Evolutionary conservation across 805 yeast species (phyloP).

Genomic region (Kregervanrija fluxuum): DNA sequence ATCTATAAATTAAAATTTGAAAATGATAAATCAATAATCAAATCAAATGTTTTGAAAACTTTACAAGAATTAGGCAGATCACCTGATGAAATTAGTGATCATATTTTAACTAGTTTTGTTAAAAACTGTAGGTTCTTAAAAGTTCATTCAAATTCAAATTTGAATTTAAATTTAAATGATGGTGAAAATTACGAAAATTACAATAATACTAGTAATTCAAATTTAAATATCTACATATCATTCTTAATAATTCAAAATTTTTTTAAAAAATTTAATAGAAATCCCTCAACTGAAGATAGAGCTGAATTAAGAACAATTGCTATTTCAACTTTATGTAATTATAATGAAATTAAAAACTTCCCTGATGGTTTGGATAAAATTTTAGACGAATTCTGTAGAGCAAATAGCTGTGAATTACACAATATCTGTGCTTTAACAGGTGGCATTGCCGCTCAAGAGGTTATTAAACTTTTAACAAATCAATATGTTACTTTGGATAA

Average conservation of each 20-base stretch:
- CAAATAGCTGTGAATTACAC: conserved; percentile 40
- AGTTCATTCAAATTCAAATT: conserved; percentile 19
- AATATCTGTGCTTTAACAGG: conserved; percentile 68
- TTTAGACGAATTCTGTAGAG: conserved; percentile 34
- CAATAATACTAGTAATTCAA: neutral
- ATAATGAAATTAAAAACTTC: conserved; percentile 7
- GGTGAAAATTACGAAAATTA: too few species aligned
- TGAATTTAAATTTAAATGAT: too few species aligned
- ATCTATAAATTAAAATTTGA: conserved; percentile 52
- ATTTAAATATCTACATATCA: conserved; percentile 32
- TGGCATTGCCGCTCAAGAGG: conserved; percentile 83
- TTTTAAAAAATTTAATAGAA: conserved; percentile 17
- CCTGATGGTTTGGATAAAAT: conserved; percentile 33
- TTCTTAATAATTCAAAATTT: conserved; percentile 29
- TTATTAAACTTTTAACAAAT: conserved; percentile 61
- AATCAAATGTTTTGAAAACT: conserved; percentile 23
- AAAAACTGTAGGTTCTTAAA: conserved; percentile 50
- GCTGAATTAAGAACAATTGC: conserved; percentile 17
- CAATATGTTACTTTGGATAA: conserved; percentile 80
- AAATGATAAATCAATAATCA: conserved; percentile 39
- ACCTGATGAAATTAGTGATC: conserved; percentile 24
- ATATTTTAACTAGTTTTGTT: conserved; percentile 44
- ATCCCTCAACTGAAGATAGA: conserved; percentile 15
- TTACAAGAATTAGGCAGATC: conserved; percentile 24
- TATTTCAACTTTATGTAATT: conserved; percentile 20